A percentile compares a stretch with the other conserved stretches of the same genome.
phyloP scores from a whole-genome alignment of 208 protist genomes.

The Leptomonas pyrrhocoris region DNA sequence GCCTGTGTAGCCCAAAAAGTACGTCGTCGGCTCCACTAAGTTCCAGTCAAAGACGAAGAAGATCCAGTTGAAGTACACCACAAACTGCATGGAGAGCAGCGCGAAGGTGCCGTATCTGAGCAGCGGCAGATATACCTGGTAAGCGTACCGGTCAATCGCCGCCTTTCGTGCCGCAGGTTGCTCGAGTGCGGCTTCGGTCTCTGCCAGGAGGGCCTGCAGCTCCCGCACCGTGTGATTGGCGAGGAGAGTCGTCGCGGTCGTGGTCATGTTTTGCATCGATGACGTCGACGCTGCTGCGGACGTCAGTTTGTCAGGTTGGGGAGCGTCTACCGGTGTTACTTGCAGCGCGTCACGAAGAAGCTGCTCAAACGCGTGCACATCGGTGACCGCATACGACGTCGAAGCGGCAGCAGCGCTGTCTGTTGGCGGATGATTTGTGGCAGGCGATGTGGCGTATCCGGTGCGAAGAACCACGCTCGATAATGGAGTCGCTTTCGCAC shows the following conservation, averaged over 20 bases:
- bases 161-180: constrained; percentile 20
- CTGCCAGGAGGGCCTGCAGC: constrained; percentile 32
- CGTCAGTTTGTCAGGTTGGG: neutral
- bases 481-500: neutral
- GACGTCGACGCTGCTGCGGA: neutral
- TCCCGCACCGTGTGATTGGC: constrained; percentile 39
- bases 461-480: constrained; percentile 15
- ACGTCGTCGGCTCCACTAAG: constrained; percentile 85
- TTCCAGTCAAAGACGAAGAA: constrained; percentile 92
- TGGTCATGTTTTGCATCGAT: neutral
- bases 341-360: constrained; percentile 28
- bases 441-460: neutral
- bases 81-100: constrained; percentile 59
- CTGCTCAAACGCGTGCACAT: constrained; percentile 28
- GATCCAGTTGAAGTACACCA: constrained; percentile 82
- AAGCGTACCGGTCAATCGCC: constrained; percentile 50
- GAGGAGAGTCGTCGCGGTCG: constrained; percentile 8
- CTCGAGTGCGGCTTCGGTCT: constrained; percentile 31
- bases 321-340: constrained; percentile 5
- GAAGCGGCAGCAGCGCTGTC: neutral
- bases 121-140: constrained; percentile 42
- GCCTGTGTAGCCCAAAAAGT: constrained; percentile 77
- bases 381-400: constrained; percentile 27
- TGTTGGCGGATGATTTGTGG: neutral
- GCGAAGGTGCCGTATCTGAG: constrained; percentile 55